A percentile compares a stretch with the other conserved stretches of the same genome.
phyloP scores from a whole-genome alignment of 495 filamentous ascomycete genomes.

The Immersiella caudata region DNA sequence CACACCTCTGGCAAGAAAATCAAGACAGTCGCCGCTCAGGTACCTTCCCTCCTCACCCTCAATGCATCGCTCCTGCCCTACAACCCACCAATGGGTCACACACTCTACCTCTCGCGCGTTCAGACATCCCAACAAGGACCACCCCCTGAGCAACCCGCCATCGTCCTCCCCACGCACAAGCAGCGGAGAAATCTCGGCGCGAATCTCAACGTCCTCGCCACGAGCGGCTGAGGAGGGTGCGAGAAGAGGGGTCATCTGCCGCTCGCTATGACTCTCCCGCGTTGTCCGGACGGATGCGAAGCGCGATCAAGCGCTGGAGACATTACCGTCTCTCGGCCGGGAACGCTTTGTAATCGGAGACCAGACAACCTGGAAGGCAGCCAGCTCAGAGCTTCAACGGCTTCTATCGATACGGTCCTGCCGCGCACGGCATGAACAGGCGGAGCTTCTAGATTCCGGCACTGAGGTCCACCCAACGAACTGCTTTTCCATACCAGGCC shows the following conservation, averaged over 20 bases:
- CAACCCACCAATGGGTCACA: not conserved
- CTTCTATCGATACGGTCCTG: not conserved
- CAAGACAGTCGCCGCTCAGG: no score
- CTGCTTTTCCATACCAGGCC: not conserved
- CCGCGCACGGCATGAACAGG: conserved; percentile 10
- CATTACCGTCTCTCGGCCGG: not conserved
- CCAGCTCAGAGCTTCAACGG: not conserved
- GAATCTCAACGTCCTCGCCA: not conserved
- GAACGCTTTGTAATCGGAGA: not conserved
- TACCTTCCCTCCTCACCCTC: not conserved
- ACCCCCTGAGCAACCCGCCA: not conserved
- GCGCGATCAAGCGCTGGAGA: not conserved
- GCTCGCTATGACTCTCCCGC: not conserved
- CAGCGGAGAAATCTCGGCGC: not conserved
- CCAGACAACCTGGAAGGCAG: no score
- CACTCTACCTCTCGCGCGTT: not conserved
- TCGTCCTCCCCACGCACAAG: not conserved
- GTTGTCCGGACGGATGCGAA: not conserved
- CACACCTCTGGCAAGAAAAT: no score
- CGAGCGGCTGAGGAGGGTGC: not conserved
- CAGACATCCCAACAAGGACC: not conserved
- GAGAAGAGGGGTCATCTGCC: not conserved
- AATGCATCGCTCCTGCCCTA: not conserved
- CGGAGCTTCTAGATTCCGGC: conserved; percentile 1
- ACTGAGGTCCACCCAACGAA: not conserved